Evolutionary conservation across 2,329 filamentous ascomycete genomes (phyloP), one percentile per base, ranked within the genome.

Genomic region (Arthrobotrys sphaeroides): DNA sequence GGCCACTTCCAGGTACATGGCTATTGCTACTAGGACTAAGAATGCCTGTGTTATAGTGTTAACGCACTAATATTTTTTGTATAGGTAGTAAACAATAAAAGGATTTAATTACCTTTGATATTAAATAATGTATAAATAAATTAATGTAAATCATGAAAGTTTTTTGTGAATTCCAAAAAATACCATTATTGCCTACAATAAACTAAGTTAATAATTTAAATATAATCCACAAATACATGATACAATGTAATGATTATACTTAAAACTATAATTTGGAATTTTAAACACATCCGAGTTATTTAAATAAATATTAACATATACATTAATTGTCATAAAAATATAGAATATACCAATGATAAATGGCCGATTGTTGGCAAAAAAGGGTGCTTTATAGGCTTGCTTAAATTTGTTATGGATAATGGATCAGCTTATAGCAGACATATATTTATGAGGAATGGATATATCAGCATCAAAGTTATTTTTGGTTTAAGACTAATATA

Each of bases 161-260:
- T 78, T 12, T 73, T 78, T n/a, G 77, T 77, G 16, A 69, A 70
- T 28, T 79, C 75, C 33, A 79, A 79, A 51, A 78, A 79, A 66
- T 77, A 72, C 78, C 78, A 79, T 5, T 78, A 78, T 31, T 69
- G 77, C n/a, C 77, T 65, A 18, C 13, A 70, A 22, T 26, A 61
- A 22, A 31, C 22, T 2, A 10, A 20, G 33, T 67, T 36, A 67
- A n/a, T n/a, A n/a, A n/a, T n/a, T n/a, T n/a, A n/a, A n/a, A n/a
- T n/a, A n/a, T n/a, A n/a, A n/a, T n/a, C n/a, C n/a, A n/a, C n/a
- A n/a, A n/a, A n/a, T n/a, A n/a, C n/a, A n/a, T n/a, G n/a, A n/a
- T n/a, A n/a, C n/a, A n/a, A 20, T 22, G 16, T 45, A 1, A 10
- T 2, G 4, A 18, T 24, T 38, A 12, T 57, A 67, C 49, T 36